These are phyloP conservation scores for Fagopyrum homotropicum DNA, from an alignment of 148 eudicot genomes.

Conservation along the genomic window DNA sequence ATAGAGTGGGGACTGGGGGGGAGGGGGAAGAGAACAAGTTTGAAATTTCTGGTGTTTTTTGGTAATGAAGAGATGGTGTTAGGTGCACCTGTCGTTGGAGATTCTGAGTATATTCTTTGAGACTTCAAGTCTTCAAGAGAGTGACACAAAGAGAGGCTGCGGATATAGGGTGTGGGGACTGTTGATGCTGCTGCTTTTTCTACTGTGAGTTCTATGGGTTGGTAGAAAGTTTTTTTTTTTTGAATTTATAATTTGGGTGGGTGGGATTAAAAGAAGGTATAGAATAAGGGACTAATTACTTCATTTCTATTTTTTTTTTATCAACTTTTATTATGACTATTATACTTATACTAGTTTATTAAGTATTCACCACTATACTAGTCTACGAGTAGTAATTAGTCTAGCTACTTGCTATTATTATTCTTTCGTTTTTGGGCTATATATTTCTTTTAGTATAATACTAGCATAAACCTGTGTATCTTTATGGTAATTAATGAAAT, in stretches of 20 bases:
- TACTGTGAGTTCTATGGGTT: not conserved
- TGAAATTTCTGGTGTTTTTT: not conserved
- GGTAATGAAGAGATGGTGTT: not conserved
- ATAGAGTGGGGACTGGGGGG: no score
- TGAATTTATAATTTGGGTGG: not conserved
- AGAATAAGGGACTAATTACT: no score
- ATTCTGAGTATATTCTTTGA: not conserved
- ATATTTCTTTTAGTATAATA: not conserved
- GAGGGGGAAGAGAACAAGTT: no score
- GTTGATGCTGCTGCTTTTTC: not conserved
- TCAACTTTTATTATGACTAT: not conserved
- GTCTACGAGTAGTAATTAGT: no score
- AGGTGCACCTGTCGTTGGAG: not conserved
- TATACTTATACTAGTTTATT: not conserved
- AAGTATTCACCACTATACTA: not conserved
- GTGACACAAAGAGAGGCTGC: not conserved
- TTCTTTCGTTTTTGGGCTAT: not conserved
- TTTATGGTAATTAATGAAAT: no score
- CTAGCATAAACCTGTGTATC: no score
- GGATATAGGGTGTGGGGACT: not conserved
- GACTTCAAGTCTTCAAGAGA: not conserved
- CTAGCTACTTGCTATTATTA: not conserved
- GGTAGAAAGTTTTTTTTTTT: not conserved
- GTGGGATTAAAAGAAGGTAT: not conserved
- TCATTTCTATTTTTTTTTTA: no score